A percentile compares a stretch with the other conserved stretches of the same genome.
Conservation (phyloP, 495 filamentous ascomycete genomes). For the Tuber borchii region DNA sequence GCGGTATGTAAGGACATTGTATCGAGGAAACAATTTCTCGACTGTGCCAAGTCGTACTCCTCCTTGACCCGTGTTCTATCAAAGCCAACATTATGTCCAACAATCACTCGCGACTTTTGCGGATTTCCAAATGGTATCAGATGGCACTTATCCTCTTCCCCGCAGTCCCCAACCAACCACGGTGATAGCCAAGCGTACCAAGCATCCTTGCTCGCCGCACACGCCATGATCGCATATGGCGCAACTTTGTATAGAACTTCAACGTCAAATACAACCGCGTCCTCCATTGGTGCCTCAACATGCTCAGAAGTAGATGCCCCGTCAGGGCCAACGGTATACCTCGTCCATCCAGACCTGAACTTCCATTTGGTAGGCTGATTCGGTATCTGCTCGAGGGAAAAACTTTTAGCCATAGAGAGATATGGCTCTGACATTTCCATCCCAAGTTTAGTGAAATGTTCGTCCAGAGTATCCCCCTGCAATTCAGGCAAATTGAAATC, state of each 20-base stretch:
- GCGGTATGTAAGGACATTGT: conserved; percentile 98
- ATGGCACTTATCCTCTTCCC: conserved; percentile 55
- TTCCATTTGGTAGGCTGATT: conserved; percentile 74
- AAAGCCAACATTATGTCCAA: conserved; percentile 95
- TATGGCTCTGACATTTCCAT: conserved; percentile 87
- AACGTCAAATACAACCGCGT: conserved; percentile 85
- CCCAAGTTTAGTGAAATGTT: conserved; percentile 90
- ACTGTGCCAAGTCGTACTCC: conserved; percentile 78
- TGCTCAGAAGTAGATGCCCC: neutral
- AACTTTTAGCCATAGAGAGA: conserved; percentile 63
- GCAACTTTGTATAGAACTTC: conserved; percentile 94
- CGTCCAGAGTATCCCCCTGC: conserved; percentile 75
- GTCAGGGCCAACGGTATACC: conserved; percentile 66
- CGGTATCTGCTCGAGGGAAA: conserved; percentile 59
- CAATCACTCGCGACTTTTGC: conserved; percentile 61
- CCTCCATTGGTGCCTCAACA: conserved; percentile 69
- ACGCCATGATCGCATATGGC: conserved; percentile 92
- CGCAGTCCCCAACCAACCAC: conserved; percentile 73
- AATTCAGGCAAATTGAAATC: conserved; percentile 77
- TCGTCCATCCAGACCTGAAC: conserved; percentile 84
- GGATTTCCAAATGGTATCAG: conserved; percentile 79
- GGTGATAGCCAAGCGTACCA: conserved; percentile 99
- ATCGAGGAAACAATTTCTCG: conserved; percentile 82
- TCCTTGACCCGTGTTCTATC: conserved; percentile 82
- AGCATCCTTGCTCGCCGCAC: conserved; percentile 72